Conservation (phyloP, 345 rosid species). For the Eucalyptus fibrosa region DNA sequence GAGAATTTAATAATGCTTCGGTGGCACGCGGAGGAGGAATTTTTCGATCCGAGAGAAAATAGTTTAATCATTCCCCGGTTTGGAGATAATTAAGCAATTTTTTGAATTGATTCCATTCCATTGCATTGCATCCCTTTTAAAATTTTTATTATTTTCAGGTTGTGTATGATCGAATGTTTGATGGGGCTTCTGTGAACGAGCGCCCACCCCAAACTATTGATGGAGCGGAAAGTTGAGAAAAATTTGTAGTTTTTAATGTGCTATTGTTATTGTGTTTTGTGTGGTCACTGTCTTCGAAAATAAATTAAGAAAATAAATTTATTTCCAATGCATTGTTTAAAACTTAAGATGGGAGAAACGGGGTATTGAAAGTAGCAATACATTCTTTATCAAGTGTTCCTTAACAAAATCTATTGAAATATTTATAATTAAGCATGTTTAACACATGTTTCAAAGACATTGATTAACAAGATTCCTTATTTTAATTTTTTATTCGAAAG, state of each 20-base stretch:
- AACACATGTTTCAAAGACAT: background rate
- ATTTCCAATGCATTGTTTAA: background rate
- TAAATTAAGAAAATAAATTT: background rate
- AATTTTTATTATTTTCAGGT: background rate
- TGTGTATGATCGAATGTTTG: background rate
- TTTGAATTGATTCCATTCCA: too few species aligned
- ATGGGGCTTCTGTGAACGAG: too few species aligned
- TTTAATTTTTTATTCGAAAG: background rate
- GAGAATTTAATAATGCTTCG: background rate
- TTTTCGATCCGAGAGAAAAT: background rate
- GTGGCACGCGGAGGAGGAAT: background rate
- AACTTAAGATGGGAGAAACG: background rate
- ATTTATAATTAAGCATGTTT: background rate
- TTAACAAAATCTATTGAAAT: fast-evolving
- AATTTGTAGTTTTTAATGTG: fast-evolving
- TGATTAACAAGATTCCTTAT: background rate
- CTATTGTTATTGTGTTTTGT: background rate
- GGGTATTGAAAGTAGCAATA: background rate
- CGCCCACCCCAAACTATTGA: background rate
- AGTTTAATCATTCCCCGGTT: background rate
- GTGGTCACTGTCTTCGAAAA: background rate
- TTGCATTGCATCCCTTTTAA: background rate
- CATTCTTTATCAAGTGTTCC: background rate
- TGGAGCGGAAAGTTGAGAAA: background rate
- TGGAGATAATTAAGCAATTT: background rate